Evolutionary conservation across 2,329 filamentous ascomycete genomes (phyloP).

Genomic region (Diaporthe sp.): DNA sequence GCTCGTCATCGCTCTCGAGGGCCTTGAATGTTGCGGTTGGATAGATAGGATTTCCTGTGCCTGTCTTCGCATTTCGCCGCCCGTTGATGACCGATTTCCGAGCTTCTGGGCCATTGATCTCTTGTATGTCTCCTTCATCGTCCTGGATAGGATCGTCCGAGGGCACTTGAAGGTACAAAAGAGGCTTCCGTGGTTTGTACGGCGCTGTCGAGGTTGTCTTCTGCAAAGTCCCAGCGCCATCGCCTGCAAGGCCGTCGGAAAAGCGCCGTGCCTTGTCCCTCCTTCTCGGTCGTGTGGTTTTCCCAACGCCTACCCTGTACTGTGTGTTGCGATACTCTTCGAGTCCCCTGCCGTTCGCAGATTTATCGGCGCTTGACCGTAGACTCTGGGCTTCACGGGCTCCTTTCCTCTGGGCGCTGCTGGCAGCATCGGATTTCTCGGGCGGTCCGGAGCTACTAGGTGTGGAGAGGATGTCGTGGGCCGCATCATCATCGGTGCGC

Average conservation of each 20-base stretch:
- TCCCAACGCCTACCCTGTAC: not conserved
- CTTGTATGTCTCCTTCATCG: not conserved
- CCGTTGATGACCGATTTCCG: not conserved
- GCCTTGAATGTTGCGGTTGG: not conserved
- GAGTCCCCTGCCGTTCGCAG: constrained; percentile 2
- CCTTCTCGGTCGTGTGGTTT: constrained; percentile 7
- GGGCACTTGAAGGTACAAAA: not conserved
- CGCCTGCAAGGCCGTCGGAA: not conserved
- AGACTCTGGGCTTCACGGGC: constrained; percentile 12
- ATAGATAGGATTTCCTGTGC: not conserved
- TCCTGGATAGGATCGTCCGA: constrained; percentile 26
- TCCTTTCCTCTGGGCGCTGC: constrained; percentile 15
- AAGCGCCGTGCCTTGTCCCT: not conserved
- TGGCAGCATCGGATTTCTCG: not conserved
- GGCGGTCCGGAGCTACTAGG: constrained; percentile 5
- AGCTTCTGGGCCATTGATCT: not conserved
- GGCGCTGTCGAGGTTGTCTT: not conserved
- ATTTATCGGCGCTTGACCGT: constrained; percentile 25
- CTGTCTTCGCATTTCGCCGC: not conserved
- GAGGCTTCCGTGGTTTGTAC: not conserved
- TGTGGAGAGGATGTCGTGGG: not conserved
- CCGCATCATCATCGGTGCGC: constrained; percentile 7
- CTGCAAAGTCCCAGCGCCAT: not conserved
- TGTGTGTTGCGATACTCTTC: constrained; percentile 23
- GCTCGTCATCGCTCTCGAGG: constrained; percentile 27